Evolutionary conservation across 805 yeast genomes (phyloP).

Genomic region (Tetrapisispora nanseiensis): DNA sequence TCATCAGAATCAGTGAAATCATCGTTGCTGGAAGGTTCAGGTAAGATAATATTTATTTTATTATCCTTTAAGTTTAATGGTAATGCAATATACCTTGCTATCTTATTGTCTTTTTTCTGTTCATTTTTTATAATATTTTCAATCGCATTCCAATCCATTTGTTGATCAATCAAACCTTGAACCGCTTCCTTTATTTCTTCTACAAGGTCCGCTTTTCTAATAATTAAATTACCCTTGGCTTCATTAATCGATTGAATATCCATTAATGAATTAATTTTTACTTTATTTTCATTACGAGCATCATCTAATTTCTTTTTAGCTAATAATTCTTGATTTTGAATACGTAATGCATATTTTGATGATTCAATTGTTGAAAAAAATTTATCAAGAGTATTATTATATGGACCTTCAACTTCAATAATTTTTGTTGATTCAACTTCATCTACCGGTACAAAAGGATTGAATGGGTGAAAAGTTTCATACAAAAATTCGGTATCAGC

Average conservation of each 20-base stretch:
- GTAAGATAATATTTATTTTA: slow-evolving; percentile 49
- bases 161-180: slow-evolving; percentile 58
- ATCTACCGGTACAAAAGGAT: slow-evolving; percentile 36
- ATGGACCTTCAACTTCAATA: slow-evolving; percentile 43
- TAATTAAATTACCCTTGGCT: slow-evolving; percentile 63
- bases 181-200: slow-evolving; percentile 64
- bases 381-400: slow-evolving; percentile 71
- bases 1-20: slow-evolving; percentile 30
- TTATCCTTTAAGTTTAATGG: slow-evolving; percentile 66
- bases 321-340: slow-evolving; percentile 66
- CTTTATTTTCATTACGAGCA: slow-evolving; percentile 64
- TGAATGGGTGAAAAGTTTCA: slow-evolving; percentile 65
- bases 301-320: slow-evolving; percentile 66
- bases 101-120: slow-evolving; percentile 49
- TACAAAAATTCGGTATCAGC: slow-evolving; percentile 40
- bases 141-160: slow-evolving; percentile 90
- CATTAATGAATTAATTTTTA: slow-evolving; percentile 55
- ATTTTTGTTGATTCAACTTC: slow-evolving; percentile 29
- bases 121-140: slow-evolving; percentile 66
- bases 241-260: slow-evolving; percentile 55
- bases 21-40: too few relatives aligned
- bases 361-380: slow-evolving; percentile 83
- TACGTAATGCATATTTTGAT: slow-evolving; percentile 59
- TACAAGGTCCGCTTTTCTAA: slow-evolving; percentile 56
- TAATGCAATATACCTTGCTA: slow-evolving; percentile 51